Base-by-base conservation (phyloP, 1,284 basidiomycete species). In the Austroboletus niveus region DNA sequence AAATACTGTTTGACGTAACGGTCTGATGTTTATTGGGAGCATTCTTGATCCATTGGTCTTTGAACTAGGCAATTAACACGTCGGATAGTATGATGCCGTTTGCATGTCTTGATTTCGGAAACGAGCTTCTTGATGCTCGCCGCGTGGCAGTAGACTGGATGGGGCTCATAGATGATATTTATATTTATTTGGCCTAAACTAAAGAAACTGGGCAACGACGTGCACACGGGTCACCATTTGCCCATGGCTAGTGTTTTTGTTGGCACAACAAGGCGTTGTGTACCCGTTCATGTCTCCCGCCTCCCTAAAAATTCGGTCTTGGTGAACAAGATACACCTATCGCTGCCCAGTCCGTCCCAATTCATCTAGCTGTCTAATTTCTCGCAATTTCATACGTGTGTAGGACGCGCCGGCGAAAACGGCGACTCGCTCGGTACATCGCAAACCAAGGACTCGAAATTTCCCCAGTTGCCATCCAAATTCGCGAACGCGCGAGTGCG, bases 321-420 rank as follows among this genome's bases (percentile, higher is more conserved):
- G 17, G 47, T 43, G 30, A 62, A 46, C 38, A 27, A 55, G 38
- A 45, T 69, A 0, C 63, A 68, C 27, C 8, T 55, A 15, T 62
- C 57, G 12, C 49, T 50, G 17, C 44, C 51, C 24, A 49, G 61
- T 68, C 54, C 48, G 58, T 60, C 30, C 40, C 48, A 48, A 9
- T 54, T 52, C 32, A 31, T 35, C 24, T 7, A 10, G 7, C 17
- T n/a, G 5, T 32, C 8, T 8, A 27, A n/a, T 34, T 7, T 17
- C 44, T 7, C 47, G 29, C 50, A 27, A 62, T 41, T 51, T 14
- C 12, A 24, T 27, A 41, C 29, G 4, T 12, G 27, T 29, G n/a
- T 53, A 66, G 64, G 43, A 52, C 54, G 44, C 11, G 41, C 47
- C 9, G 31, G 6, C 39, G 36, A 49, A 41, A 43, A 45, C 11